These are phyloP conservation scores for Zygoascus ofunaensis DNA, from an alignment of 805 yeast species.

Conservation along the genomic window DNA sequence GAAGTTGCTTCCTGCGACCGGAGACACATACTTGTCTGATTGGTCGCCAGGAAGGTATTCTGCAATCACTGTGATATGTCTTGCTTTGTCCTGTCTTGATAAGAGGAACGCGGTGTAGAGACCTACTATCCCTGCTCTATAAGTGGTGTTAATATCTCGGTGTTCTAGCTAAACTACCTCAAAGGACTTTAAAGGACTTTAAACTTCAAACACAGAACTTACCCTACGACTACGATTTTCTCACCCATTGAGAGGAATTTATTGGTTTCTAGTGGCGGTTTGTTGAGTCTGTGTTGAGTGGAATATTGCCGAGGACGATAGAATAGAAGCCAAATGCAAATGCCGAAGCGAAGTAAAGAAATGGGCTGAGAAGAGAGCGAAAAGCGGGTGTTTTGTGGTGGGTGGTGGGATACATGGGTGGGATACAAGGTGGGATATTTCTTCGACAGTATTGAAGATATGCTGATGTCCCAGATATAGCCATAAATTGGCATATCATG, in stretches of 20 bases:
- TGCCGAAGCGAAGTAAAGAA: background rate
- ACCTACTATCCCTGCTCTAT: slow-evolving; percentile 59
- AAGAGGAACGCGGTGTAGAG: slow-evolving; percentile 51
- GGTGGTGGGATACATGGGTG: background rate
- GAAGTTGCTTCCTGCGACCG: slow-evolving; percentile 69
- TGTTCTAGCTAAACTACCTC: too few species aligned
- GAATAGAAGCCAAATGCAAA: background rate
- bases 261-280: background rate
- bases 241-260: slow-evolving; percentile 12
- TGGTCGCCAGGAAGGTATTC: slow-evolving; percentile 72
- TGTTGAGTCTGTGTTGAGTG: background rate
- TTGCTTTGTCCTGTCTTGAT: slow-evolving; percentile 32
- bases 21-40: slow-evolving; percentile 64
- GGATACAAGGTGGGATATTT: background rate
- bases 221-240: slow-evolving; percentile 18
- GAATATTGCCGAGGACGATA: background rate
- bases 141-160: too few species aligned
- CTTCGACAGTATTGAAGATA: too few species aligned
- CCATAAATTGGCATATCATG: too few species aligned
- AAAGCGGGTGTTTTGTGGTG: background rate
- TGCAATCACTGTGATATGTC: slow-evolving; percentile 49
- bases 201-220: too few species aligned
- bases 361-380: background rate
- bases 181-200: too few species aligned
- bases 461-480: too few species aligned